These are phyloP conservation scores for Yarrowia divulgata DNA, from an alignment of 805 yeast genomes.

Conservation along the genomic window DNA sequence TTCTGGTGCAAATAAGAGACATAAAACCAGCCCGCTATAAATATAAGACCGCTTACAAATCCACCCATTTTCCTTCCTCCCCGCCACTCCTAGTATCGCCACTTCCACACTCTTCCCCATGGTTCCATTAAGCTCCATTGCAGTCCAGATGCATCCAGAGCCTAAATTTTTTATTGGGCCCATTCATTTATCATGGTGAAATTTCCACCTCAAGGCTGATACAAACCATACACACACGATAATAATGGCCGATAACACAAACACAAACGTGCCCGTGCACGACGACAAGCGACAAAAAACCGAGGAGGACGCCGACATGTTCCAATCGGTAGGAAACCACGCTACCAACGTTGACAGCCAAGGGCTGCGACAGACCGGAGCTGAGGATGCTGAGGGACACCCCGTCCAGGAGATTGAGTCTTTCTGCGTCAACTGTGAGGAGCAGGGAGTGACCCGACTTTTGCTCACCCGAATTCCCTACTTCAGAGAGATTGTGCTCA, in stretches of 20 bases:
- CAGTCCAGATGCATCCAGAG: neutral
- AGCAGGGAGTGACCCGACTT: slow-evolving; percentile 83
- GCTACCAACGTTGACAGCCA: slow-evolving; percentile 21
- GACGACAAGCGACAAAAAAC: slow-evolving; percentile 39
- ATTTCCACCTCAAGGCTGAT: neutral
- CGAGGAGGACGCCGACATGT: slow-evolving; percentile 15
- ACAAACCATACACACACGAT: slow-evolving; percentile 2
- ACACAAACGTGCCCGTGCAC: slow-evolving; percentile 9
- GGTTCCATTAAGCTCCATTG: slow-evolving; percentile 10
- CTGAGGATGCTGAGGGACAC: slow-evolving; percentile 83
- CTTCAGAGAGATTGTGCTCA: slow-evolving; percentile 86
- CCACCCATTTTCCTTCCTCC: neutral
- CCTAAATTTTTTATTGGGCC: slow-evolving; percentile 22
- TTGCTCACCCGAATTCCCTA: slow-evolving; percentile 88
- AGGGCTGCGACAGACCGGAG: slow-evolving; percentile 69
- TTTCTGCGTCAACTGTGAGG: slow-evolving; percentile 92
- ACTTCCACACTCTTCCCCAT: slow-evolving; percentile 27
- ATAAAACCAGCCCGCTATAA: neutral
- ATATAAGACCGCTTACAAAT: slow-evolving; percentile 1
- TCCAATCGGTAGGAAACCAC: slow-evolving; percentile 24
- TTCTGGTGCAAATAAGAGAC: neutral
- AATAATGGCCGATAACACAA: slow-evolving; percentile 19
- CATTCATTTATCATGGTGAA: neutral
- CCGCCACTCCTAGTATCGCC: neutral
- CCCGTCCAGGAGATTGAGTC: slow-evolving; percentile 96